These are phyloP conservation scores for Paecilomyces fulvus DNA, from an alignment of 2,329 filamentous ascomycete species.

Conservation along the genomic window DNA sequence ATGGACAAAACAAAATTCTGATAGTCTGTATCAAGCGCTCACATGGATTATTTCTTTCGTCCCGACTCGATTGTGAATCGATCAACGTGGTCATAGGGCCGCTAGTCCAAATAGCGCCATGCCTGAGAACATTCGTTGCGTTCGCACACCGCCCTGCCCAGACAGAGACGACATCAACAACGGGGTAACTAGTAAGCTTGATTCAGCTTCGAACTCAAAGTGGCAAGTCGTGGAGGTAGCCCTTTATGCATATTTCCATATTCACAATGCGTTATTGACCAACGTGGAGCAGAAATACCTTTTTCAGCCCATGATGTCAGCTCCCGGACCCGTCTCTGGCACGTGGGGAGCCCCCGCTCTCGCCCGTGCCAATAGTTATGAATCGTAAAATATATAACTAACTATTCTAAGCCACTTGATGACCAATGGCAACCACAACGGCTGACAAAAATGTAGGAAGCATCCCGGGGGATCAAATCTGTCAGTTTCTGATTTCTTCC, in stretches of 20 bases:
- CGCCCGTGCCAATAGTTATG: background rate
- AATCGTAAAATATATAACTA: background rate
- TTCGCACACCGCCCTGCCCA: background rate
- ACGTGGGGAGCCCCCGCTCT: background rate
- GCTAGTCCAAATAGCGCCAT: background rate
- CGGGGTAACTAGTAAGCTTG: no score
- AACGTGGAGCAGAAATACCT: background rate
- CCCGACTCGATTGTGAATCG: background rate
- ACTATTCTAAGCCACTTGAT: background rate
- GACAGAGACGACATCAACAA: background rate
- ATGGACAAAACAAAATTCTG: background rate
- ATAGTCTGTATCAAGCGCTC: background rate
- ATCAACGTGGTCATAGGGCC: background rate
- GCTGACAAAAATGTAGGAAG: no score
- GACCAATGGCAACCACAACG: no score
- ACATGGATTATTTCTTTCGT: background rate
- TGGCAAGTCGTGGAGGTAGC: background rate
- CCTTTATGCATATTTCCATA: background rate
- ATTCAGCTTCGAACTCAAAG: no score
- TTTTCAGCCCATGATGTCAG: background rate
- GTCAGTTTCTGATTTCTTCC: no score
- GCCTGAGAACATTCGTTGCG: background rate
- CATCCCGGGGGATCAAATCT: no score
- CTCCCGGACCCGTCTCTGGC: background rate
- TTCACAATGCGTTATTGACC: background rate